A percentile compares a stretch with the other conserved stretches of the same genome.
Conservation (phyloP, 2,329 filamentous ascomycete species). For the Hortaea werneckii region DNA sequence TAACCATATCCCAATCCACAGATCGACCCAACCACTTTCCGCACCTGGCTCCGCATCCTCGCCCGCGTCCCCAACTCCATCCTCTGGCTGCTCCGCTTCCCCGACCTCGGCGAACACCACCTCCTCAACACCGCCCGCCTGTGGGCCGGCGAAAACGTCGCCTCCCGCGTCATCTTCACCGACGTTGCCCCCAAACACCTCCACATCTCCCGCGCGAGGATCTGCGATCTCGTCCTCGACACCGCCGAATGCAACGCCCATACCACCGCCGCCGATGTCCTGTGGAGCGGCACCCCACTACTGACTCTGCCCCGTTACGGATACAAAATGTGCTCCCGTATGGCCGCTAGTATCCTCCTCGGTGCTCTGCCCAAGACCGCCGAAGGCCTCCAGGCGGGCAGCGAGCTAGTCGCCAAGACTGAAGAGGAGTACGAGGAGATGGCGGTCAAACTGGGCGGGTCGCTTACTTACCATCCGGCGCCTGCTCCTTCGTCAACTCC, state of each 20-base stretch:
- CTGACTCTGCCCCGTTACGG: constrained; percentile 82
- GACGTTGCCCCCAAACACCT: constrained; percentile 92
- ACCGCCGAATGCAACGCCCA: constrained; percentile 98
- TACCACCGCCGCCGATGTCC: constrained; percentile 88
- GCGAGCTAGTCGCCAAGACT: constrained; percentile 64
- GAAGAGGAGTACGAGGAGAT: constrained; percentile 79
- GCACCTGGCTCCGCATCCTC: constrained; percentile 88
- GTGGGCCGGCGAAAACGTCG: constrained; percentile 81
- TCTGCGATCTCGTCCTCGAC: constrained; percentile 92
- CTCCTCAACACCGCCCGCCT: constrained; percentile 65
- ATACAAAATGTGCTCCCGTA: constrained; percentile 98
- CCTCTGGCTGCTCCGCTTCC: constrained; percentile 90
- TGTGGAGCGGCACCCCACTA: constrained; percentile 92
- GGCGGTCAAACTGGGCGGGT: constrained; percentile 57
- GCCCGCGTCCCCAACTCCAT: constrained; percentile 75
- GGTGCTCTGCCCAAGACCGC: constrained; percentile 68
- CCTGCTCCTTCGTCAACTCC: too few species aligned
- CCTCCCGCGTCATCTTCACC: constrained; percentile 81
- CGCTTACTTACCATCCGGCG: constrained; percentile 56
- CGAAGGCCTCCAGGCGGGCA: constrained; percentile 56
- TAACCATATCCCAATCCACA: constrained; percentile 31
- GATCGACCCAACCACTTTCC: constrained; percentile 96
- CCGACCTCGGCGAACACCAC: constrained; percentile 81
- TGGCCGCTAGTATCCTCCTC: constrained; percentile 88
- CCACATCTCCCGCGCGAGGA: constrained; percentile 82